phyloP scores from a whole-genome alignment of 495 filamentous ascomycete genomes.

The Penicillium ochrochloron region DNA sequence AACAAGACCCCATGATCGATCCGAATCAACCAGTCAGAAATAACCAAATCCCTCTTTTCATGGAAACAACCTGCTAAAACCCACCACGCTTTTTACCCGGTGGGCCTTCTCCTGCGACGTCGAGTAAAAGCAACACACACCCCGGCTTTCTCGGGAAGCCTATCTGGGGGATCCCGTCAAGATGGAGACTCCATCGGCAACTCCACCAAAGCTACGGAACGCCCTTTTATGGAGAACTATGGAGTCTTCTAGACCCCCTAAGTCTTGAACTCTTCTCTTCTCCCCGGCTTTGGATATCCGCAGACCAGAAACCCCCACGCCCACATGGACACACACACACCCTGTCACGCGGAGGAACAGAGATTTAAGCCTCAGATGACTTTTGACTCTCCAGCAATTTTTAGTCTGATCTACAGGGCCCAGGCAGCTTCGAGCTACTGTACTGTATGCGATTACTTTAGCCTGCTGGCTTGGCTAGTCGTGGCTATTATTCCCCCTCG shows the following conservation, averaged over 20 bases:
- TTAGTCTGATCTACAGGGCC: constrained; percentile 8
- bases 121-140: constrained; percentile 5
- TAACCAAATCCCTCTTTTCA: background rate
- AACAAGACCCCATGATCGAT: constrained; percentile 10
- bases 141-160: constrained; percentile 31
- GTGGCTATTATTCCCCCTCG: background rate
- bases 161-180: constrained; percentile 32
- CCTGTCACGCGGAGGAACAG: constrained; percentile 20
- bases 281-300: background rate
- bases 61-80: background rate
- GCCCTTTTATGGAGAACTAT: constrained; percentile 8
- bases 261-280: background rate
- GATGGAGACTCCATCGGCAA: background rate
- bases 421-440: background rate
- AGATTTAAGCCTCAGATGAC: constrained; percentile 23
- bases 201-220: background rate
- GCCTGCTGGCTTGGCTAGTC: background rate
- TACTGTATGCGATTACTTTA: too few species aligned
- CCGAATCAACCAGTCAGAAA: background rate
- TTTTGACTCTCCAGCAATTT: constrained; percentile 7
- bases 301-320: background rate
- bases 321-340: background rate
- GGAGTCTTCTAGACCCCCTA: background rate
- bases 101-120: background rate
- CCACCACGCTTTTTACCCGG: background rate